Percentiles rank a stretch among this genome's conserved stretches.
Evolutionary conservation across 2,329 filamentous ascomycete species (phyloP).

Genomic region (Sarocladiaceae sp.): DNA sequence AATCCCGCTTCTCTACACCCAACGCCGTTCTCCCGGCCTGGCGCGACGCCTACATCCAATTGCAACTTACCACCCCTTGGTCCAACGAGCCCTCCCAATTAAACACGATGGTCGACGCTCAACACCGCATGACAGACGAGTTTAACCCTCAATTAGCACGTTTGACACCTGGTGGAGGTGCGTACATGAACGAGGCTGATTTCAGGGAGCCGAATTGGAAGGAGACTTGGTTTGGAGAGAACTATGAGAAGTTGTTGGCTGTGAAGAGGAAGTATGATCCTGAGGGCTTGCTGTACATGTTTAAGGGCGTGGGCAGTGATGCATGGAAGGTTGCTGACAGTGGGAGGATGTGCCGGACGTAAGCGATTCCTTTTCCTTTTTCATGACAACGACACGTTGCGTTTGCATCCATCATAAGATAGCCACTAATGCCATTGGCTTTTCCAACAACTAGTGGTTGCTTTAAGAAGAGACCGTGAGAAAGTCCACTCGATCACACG

Average conservation of each 20-base stretch:
- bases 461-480: background rate
- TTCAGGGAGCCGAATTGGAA: slow-evolving; percentile 39
- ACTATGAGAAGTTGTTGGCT: slow-evolving; percentile 34
- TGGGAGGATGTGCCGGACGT: slow-evolving; percentile 35
- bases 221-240: slow-evolving; percentile 39
- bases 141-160: slow-evolving; percentile 27
- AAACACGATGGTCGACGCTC: slow-evolving; percentile 20
- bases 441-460: background rate
- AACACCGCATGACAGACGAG: slow-evolving; percentile 25
- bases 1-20: slow-evolving; percentile 18
- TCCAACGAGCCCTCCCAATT: slow-evolving; percentile 16
- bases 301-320: slow-evolving; percentile 48
- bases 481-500: background rate
- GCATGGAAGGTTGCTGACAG: slow-evolving; percentile 35
- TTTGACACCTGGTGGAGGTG: slow-evolving; percentile 36
- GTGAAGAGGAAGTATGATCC: slow-evolving; percentile 51
- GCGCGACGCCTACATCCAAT: slow-evolving; percentile 28
- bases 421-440: slow-evolving; percentile 6
- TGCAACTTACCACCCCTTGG: slow-evolving; percentile 25
- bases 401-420: background rate
- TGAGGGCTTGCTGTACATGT: slow-evolving; percentile 39
- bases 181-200: slow-evolving; percentile 50
- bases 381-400: background rate
- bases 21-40: slow-evolving; percentile 35
- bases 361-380: slow-evolving; percentile 2